Percentiles rank a stretch among this genome's conserved stretches.
Evolutionary conservation across 352 stramenopile species (phyloP).

Genomic region (Globisporangium cylindrosporum): DNA sequence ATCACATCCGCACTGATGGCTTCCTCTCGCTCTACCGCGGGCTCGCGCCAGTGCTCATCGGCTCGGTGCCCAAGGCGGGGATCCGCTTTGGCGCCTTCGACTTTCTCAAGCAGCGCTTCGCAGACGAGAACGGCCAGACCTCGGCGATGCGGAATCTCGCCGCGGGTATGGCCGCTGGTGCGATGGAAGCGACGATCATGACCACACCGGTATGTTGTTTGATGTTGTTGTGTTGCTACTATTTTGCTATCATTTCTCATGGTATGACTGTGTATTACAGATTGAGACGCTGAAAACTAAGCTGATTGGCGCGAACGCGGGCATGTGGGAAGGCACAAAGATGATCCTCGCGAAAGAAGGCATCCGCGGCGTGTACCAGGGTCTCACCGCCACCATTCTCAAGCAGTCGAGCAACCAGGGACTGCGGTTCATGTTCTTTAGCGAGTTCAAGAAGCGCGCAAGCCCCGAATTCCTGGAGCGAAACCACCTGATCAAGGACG

Average conservation of each 20-base stretch:
- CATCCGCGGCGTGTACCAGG: slow-evolving; percentile 91
- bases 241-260: not conserved
- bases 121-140: slow-evolving; percentile 88
- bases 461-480: slow-evolving; percentile 53
- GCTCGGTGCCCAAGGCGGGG: slow-evolving; percentile 94
- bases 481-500: slow-evolving; percentile 49
- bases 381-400: slow-evolving; percentile 91
- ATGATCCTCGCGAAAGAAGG: slow-evolving; percentile 92
- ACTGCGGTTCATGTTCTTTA: slow-evolving; percentile 97
- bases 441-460: slow-evolving; percentile 90
- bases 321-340: slow-evolving; percentile 88
- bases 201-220: slow-evolving; percentile 83
- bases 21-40: slow-evolving; percentile 90
- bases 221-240: slow-evolving; percentile 2
- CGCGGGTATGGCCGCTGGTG: slow-evolving; percentile 91
- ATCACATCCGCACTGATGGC: slow-evolving; percentile 66
- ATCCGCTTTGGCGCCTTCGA: slow-evolving; percentile 96
- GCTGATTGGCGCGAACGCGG: slow-evolving; percentile 95
- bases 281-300: slow-evolving; percentile 98
- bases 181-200: slow-evolving; percentile 89
- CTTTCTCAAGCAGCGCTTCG: slow-evolving; percentile 80
- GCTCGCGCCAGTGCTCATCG: slow-evolving; percentile 92
- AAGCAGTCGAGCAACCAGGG: slow-evolving; percentile 96
- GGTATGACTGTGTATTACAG: slow-evolving; percentile 15
- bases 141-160: slow-evolving; percentile 90